Conservation (phyloP, 192 early-diverging fungal genomes). For the Allomyces arbusculus region DNA sequence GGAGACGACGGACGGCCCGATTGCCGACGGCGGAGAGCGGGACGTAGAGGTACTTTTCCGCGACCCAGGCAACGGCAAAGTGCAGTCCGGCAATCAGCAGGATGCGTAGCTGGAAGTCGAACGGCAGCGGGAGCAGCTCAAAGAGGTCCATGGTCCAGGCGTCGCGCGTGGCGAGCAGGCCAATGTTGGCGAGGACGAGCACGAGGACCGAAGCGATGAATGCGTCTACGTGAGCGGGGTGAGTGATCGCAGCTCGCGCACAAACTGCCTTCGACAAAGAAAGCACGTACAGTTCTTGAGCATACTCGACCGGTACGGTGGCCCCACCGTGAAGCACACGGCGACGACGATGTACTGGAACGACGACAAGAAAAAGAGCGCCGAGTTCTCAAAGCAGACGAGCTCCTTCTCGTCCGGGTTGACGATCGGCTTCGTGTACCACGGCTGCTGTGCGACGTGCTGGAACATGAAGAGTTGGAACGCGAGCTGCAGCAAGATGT, state of each 20-base stretch:
- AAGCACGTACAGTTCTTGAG: conserved; percentile 54
- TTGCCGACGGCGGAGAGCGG: too few species aligned
- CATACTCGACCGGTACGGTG: conserved; percentile 78
- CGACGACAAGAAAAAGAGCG: conserved; percentile 69
- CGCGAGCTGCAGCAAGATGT: conserved; percentile 57
- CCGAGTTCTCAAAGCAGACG: conserved; percentile 71
- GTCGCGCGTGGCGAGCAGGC: conserved; percentile 3
- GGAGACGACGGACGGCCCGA: too few species aligned
- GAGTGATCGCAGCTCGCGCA: conserved; percentile 11
- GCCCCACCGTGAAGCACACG: conserved; percentile 83
- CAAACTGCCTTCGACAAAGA: background rate
- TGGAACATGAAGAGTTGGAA: conserved; percentile 38
- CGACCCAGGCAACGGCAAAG: too few species aligned
- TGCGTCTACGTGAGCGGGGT: conserved; percentile 32
- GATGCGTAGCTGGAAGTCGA: too few species aligned
- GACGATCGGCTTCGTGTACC: conserved; percentile 28
- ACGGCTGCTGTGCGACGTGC: background rate
- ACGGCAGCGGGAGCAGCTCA: too few species aligned
- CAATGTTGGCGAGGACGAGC: conserved; percentile 19
- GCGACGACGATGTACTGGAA: conserved; percentile 88
- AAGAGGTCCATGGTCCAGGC: too few species aligned
- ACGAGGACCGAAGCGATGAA: conserved; percentile 36
- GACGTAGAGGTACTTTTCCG: too few species aligned
- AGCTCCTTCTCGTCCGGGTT: conserved; percentile 50
- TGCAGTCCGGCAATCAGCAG: too few species aligned